Evolutionary conservation across 192 early-diverging fungal genomes (phyloP), one percentile per base, ranked within the genome.

Genomic region (Tieghemiomyces parasiticus): DNA sequence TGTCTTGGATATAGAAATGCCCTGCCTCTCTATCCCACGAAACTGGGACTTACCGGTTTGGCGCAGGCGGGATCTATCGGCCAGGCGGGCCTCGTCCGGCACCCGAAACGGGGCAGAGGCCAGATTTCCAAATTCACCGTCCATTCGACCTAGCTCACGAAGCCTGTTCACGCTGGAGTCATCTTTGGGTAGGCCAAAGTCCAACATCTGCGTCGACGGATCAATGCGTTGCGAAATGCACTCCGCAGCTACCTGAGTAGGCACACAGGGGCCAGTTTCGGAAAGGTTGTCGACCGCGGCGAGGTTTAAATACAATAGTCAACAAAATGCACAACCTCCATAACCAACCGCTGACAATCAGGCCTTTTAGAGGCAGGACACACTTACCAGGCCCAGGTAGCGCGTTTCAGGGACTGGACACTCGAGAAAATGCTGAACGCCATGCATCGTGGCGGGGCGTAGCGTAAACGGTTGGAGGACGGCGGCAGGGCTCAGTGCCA

Each of bases 371-470:
- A n/a, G n/a, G n/a, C n/a, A n/a, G n/a, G n/a, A n/a, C n/a, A n/a
- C n/a, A n/a, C n/a, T n/a, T n/a, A 54, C n/a, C n/a, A 54, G 52
- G 26, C 52, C 52, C 52, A 25, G 32, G 29, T 54, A 31, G 1
- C 52, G n/a, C 10, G 32, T 29, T 4, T 54, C 52, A 4, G 32
- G 20, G 29, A 29, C n/a, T 26, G 52, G 52, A 16, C 32, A 54
- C 32, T 54, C 52, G 1, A 54, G n/a, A 54, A 54, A 54, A 4
- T 32, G 32, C 52, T 54, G 52, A 6, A 54, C 32, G 6, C 52
- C 52, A 16, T 30, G 52, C 52, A 54, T 54, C 52, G 19, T 54
- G 4, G 52, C 52, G 4, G 52, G 52, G 32, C 52, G 26, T 32
- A 9, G 6, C 20, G 32, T 32, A 3, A 28, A 29, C 32, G 8